A percentile compares a stretch with the other conserved stretches of the same genome.
Conservation (phyloP, 495 filamentous ascomycete species). For the Hyaloscypha variabilis region DNA sequence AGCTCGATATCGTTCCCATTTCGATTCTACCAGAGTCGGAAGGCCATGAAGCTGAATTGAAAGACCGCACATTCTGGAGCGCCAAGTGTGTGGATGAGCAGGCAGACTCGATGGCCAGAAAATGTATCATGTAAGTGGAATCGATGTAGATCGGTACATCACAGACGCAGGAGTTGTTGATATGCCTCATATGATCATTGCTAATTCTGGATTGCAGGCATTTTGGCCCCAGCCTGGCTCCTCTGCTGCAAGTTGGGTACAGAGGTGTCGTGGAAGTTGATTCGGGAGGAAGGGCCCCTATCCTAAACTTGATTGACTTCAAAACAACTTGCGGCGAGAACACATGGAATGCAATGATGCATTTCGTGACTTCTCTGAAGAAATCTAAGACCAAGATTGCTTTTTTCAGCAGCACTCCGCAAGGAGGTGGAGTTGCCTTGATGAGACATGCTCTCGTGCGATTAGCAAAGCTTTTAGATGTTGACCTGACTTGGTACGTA, state of each 20-base stretch:
- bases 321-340: slow-evolving; percentile 57
- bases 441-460: slow-evolving; percentile 87
- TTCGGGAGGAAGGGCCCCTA: slow-evolving; percentile 59
- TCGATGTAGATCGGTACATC: not conserved
- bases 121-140: slow-evolving; percentile 67
- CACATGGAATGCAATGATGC: slow-evolving; percentile 72
- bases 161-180: not conserved
- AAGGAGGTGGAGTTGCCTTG: slow-evolving; percentile 84
- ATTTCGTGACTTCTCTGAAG: slow-evolving; percentile 70
- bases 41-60: slow-evolving; percentile 20
- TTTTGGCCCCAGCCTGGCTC: slow-evolving; percentile 75
- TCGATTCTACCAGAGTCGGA: slow-evolving; percentile 50
- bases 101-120: slow-evolving; percentile 83
- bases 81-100: slow-evolving; percentile 73
- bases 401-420: slow-evolving; percentile 85
- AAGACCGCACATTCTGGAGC: slow-evolving; percentile 51
- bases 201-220: slow-evolving; percentile 46
- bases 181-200: not conserved
- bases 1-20: slow-evolving; percentile 77
- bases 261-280: slow-evolving; percentile 79
- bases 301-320: slow-evolving; percentile 66
- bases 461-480: slow-evolving; percentile 67
- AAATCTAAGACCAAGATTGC: slow-evolving; percentile 70
- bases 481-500: slow-evolving; percentile 77
- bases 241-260: slow-evolving; percentile 74